Percentiles rank a stretch among this genome's conserved stretches.
Conservation (phyloP, 2,329 filamentous ascomycete species). For the Pseudogymnoascus sp. region DNA sequence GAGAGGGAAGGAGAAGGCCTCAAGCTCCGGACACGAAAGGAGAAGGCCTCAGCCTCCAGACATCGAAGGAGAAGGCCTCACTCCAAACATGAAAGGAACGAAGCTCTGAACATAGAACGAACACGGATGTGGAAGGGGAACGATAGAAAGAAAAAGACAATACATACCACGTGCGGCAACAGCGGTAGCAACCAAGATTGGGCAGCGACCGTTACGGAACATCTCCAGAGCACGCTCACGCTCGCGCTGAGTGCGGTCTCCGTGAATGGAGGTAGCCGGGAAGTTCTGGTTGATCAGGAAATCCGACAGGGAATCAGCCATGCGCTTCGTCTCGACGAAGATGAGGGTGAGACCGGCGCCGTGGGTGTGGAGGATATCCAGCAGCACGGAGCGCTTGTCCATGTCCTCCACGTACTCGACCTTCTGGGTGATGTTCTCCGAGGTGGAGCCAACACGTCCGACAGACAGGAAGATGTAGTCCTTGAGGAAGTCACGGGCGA, state of each 20-base stretch:
- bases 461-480: constrained; percentile 99
- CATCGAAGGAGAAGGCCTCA: too few relatives aligned
- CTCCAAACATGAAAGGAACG: too few relatives aligned
- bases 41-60: too few relatives aligned
- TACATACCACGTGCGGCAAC: constrained; percentile 65
- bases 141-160: neutral
- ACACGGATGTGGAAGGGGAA: neutral
- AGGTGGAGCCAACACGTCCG: constrained; percentile 95
- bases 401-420: constrained; percentile 94
- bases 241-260: constrained; percentile 96
- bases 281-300: constrained; percentile 99
- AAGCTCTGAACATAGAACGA: neutral
- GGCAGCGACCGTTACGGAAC: constrained; percentile 93
- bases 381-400: constrained; percentile 95
- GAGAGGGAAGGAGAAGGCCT: too few relatives aligned
- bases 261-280: constrained; percentile 96
- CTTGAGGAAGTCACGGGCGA: constrained; percentile 96
- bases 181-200: constrained; percentile 92
- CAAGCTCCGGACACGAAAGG: too few relatives aligned
- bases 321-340: constrained; percentile 99
- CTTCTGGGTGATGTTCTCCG: constrained; percentile 99
- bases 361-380: constrained; percentile 95
- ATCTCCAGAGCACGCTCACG: constrained; percentile 96
- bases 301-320: constrained; percentile 95
- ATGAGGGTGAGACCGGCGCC: constrained; percentile 85